These are phyloP conservation scores for Hypoxylon intermedium DNA, from an alignment of 495 filamentous ascomycete species.

Conservation along the genomic window DNA sequence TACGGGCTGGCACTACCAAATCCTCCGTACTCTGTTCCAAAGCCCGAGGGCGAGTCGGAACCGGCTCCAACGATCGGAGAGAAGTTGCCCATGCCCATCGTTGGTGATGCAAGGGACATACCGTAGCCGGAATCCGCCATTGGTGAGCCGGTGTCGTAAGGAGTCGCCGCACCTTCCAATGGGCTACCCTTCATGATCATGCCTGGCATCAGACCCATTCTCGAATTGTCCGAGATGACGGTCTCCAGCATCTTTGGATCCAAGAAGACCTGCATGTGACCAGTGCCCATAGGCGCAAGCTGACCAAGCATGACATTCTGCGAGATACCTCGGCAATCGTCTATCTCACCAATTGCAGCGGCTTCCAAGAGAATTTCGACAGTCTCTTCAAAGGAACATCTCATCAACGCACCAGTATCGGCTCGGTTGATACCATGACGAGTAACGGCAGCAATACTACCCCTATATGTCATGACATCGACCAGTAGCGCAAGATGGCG, in stretches of 20 bases:
- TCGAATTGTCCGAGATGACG: conserved; percentile 86
- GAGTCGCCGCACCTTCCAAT: conserved; percentile 86
- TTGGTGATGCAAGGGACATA: conserved; percentile 63
- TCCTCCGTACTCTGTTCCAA: conserved; percentile 63
- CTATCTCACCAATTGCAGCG: conserved; percentile 89
- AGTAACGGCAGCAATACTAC: conserved; percentile 91
- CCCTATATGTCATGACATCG: conserved; percentile 97
- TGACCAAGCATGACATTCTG: conserved; percentile 99
- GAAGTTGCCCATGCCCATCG: conserved; percentile 85
- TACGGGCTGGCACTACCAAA: conserved; percentile 73
- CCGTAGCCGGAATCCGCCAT: conserved; percentile 73
- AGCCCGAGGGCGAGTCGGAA: conserved; percentile 77
- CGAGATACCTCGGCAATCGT: conserved; percentile 96
- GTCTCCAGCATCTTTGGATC: conserved; percentile 96
- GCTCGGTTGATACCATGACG: conserved; percentile 98
- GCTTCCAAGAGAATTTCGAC: conserved; percentile 97
- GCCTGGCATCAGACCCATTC: conserved; percentile 77
- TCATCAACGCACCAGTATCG: conserved; percentile 97
- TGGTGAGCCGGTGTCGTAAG: conserved; percentile 91
- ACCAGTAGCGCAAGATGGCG: conserved; percentile 95
- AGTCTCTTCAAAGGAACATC: conserved; percentile 99
- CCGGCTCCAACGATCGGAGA: conserved; percentile 84
- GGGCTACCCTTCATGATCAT: conserved; percentile 75
- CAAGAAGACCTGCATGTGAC: conserved; percentile 88
- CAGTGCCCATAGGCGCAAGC: conserved; percentile 93